phyloP scores from a whole-genome alignment of 306 rosid species.

The Quercus agrifolia region DNA sequence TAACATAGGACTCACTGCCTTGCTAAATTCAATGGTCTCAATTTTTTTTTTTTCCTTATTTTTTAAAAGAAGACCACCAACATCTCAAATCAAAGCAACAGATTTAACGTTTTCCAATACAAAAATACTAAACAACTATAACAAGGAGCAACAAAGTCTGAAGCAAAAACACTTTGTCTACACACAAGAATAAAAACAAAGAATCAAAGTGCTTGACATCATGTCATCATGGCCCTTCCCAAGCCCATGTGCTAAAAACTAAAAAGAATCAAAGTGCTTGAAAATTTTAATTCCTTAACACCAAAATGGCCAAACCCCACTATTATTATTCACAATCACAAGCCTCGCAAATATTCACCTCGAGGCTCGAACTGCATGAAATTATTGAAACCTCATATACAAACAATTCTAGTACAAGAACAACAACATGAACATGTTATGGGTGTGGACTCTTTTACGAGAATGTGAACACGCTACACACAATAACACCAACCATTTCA shows the following conservation, averaged over 20 bases:
- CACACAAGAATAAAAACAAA: background rate
- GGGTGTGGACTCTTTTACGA: too few species aligned
- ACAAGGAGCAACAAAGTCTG: background rate
- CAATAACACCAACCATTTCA: background rate
- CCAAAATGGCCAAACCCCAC: background rate
- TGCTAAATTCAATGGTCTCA: too few species aligned
- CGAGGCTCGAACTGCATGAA: background rate
- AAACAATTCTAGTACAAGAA: background rate
- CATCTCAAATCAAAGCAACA: background rate
- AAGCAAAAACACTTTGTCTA: background rate
- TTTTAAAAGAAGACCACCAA: background rate
- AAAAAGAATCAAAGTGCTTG: constrained; percentile 10
- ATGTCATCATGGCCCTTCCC: background rate
- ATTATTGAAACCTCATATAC: background rate
- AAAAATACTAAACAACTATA: background rate
- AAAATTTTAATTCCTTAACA: background rate
- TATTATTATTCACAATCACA: background rate
- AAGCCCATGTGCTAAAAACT: constrained; percentile 31
- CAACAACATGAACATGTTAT: background rate
- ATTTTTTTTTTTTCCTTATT: too few species aligned
- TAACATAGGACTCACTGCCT: too few species aligned
- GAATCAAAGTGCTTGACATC: constrained; percentile 26
- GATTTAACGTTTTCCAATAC: background rate
- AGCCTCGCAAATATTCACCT: background rate
- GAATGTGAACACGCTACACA: background rate